Evolutionary conservation across 2,329 filamentous ascomycete species (phyloP).

Genomic region (Paecilomyces variotii): DNA sequence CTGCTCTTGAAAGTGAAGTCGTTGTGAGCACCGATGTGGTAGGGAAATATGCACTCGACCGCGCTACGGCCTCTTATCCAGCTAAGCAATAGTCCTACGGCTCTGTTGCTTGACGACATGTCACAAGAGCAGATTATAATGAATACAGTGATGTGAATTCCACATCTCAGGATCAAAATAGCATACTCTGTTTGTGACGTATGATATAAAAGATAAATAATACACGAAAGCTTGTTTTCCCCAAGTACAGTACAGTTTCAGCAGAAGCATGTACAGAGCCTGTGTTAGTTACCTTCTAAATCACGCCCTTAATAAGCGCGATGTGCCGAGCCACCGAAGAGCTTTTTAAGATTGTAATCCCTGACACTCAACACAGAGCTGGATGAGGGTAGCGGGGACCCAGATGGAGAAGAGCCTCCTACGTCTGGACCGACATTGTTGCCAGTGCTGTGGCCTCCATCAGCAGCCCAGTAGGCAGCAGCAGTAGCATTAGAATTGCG

Average conservation of each 20-base stretch:
- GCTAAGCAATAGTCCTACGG: neutral
- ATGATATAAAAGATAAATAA: no score
- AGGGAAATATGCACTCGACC: neutral
- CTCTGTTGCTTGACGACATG: no score
- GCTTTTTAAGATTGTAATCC: neutral
- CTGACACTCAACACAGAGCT: neutral
- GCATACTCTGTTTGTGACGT: no score
- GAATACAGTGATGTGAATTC: no score
- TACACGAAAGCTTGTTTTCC: no score
- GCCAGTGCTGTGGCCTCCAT: slow-evolving; percentile 12
- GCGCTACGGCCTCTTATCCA: neutral
- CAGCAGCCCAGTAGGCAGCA: slow-evolving; percentile 15
- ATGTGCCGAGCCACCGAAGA: neutral
- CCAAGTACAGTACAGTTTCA: neutral
- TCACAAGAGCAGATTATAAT: no score
- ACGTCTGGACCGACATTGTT: neutral
- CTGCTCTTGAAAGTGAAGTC: neutral
- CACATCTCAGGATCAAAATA: no score
- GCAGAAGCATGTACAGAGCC: neutral
- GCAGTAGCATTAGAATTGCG: slow-evolving; percentile 17
- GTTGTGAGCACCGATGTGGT: neutral
- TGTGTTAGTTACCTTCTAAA: neutral
- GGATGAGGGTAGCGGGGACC: neutral
- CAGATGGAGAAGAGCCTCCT: neutral
- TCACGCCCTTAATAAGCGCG: neutral